Percentiles rank a stretch among this genome's conserved stretches.
Evolutionary conservation across 148 eudicot genomes (phyloP).

Genomic region (Vaccinium vitisidaea): DNA sequence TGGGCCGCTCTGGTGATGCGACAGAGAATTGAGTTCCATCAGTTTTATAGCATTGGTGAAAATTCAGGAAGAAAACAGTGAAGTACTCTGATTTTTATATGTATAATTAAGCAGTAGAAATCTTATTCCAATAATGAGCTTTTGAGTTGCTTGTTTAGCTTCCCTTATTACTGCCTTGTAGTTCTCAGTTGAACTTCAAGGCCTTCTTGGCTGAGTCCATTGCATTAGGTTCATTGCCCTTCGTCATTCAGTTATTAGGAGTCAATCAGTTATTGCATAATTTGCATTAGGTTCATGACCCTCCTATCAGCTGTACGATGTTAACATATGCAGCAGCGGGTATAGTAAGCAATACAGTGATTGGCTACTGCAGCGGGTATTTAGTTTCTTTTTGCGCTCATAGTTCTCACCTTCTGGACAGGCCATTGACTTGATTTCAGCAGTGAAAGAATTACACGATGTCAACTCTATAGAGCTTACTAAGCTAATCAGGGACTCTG

Average conservation of each 20-base stretch:
- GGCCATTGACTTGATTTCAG: conserved; percentile 67
- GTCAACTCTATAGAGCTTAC: conserved; percentile 56
- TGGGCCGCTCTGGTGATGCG: not conserved
- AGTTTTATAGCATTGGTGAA: not conserved
- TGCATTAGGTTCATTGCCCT: not conserved
- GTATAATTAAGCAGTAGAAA: not conserved
- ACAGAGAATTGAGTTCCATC: not conserved
- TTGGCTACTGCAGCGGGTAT: too few species aligned
- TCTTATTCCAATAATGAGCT: not conserved
- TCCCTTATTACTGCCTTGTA: not conserved
- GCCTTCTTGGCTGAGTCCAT: not conserved
- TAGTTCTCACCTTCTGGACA: conserved; percentile 22
- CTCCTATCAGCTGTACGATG: too few species aligned
- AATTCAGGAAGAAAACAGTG: not conserved
- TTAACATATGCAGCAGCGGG: too few species aligned
- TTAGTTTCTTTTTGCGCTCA: not conserved
- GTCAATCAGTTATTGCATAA: too few species aligned
- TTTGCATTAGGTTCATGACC: too few species aligned
- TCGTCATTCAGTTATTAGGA: not conserved
- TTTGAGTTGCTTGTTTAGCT: not conserved
- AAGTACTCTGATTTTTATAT: not conserved
- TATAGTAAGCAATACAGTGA: too few species aligned
- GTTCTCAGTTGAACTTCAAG: not conserved
- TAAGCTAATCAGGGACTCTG: conserved; percentile 68
- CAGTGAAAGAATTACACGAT: conserved; percentile 64